Base-by-base conservation (phyloP, 2,329 filamentous ascomycete species). In the Diaporthe sp. region DNA sequence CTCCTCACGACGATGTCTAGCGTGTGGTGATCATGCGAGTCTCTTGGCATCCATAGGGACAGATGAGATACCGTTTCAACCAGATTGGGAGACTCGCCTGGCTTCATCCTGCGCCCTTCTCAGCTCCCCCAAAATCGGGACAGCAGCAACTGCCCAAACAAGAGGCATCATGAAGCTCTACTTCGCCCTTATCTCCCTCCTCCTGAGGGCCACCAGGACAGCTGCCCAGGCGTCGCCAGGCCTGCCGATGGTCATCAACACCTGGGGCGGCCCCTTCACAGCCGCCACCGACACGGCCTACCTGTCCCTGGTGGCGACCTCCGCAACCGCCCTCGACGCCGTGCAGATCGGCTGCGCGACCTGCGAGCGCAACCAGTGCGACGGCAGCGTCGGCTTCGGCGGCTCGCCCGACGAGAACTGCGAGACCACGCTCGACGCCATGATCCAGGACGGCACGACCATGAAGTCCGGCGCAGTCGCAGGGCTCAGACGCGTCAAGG, bases 351-450 rank as follows among this genome's bases (percentile, higher is more conserved):
- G 89, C 74, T 89, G 88, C 81, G 79, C 84, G 31, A 84, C 87
- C 1, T 91, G 89, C 81, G 88, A 91, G 79, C 80, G 80, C 74
- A 84, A 86, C 68, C 89, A 87, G 77, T 91, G 89, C 82, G 89
- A 90, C 79, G 86, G 86, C 67, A 89, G 85, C 51, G 89, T 91
- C 51, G 89, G 89, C 70, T 89, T 83, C 78, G 89, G 89, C 72
- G 89, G 89, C 10, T 89, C 88, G 3, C 88, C 89, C 0, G 88
- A 89, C 77, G 89, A 91, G 79, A 80, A 82, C 44, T 91, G 89
- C 82, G 89, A 90, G 82, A 90, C 89, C 4, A 90, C 89, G 0
- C 87, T 91, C 19, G 89, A 91, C 81, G 89, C 89, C n/a, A 85
- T 91, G 83, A 86, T 91, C 80, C 90, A 90, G 86, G 89, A 91